Conservation (phyloP, 2,329 filamentous ascomycete genomes). For the Fusarium circinatum region DNA sequence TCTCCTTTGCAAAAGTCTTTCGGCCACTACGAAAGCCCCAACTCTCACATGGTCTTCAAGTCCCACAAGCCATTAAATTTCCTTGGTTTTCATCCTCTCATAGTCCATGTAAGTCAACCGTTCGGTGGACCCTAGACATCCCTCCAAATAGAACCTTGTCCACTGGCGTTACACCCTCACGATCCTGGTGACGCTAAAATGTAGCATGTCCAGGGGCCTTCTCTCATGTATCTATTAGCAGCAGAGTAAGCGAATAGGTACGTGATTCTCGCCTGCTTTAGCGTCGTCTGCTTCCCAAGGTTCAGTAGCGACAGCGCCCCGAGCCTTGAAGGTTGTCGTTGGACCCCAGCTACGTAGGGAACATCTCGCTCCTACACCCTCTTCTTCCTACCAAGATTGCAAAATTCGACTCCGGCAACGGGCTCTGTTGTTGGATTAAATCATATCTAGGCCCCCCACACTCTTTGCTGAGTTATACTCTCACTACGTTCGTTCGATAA, state of each 20-base stretch:
- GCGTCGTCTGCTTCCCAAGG: constrained; percentile 24
- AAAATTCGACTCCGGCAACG: constrained; percentile 39
- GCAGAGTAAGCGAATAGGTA: constrained; percentile 32
- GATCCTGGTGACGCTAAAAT: constrained; percentile 35
- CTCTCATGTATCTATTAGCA: constrained; percentile 26
- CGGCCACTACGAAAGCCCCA: constrained; percentile 16
- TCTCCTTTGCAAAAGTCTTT: background rate
- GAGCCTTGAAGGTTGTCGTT: constrained; percentile 30
- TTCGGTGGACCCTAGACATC: constrained; percentile 34
- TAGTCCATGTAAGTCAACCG: constrained; percentile 36
- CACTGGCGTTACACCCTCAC: constrained; percentile 44
- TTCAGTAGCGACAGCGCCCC: constrained; percentile 34
- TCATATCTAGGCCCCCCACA: constrained; percentile 22
- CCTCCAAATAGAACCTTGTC: constrained; percentile 36
- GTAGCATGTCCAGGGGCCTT: constrained; percentile 33
- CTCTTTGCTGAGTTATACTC: constrained; percentile 28
- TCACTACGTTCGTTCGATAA: constrained; percentile 40
- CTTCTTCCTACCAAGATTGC: constrained; percentile 33
- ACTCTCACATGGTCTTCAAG: constrained; percentile 22
- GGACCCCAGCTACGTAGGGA: constrained; percentile 30
- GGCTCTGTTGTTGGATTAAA: constrained; percentile 25
- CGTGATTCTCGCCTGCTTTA: constrained; percentile 40
- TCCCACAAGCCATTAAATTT: constrained; percentile 35
- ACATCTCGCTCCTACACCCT: constrained; percentile 32
- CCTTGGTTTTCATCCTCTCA: constrained; percentile 33